Conservation (phyloP, 164 flowering plant genomes). For the Sextonia rubra region DNA sequence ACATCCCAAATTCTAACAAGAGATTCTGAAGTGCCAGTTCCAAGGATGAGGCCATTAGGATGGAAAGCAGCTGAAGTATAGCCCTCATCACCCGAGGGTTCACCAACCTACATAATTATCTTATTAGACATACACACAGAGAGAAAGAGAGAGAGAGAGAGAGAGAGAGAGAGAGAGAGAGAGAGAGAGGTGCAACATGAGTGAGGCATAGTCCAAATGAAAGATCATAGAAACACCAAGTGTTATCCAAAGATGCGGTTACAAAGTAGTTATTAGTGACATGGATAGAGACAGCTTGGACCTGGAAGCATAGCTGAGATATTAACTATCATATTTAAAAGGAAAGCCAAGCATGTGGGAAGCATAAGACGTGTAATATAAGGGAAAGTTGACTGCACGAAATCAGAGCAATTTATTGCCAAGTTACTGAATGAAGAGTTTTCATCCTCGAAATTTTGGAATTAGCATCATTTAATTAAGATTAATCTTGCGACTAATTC, state of each 20-base stretch:
- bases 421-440: too few species aligned
- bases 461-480: too few species aligned
- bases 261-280: slow-evolving; percentile 90
- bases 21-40: slow-evolving; percentile 84
- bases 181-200: slow-evolving; percentile 47
- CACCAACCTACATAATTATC: slow-evolving; percentile 58
- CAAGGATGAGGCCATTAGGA: slow-evolving; percentile 99
- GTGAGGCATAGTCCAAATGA: slow-evolving; percentile 74
- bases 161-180: too few species aligned
- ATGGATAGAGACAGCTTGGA: slow-evolving; percentile 93
- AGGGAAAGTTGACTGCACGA: too few species aligned
- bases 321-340: neutral
- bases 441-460: too few species aligned
- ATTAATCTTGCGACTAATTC: too few species aligned
- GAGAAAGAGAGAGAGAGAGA: too few species aligned
- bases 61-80: slow-evolving; percentile 97
- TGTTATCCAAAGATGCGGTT: slow-evolving; percentile 82
- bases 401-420: too few species aligned
- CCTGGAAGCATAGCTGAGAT: slow-evolving; percentile 36
- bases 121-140: too few species aligned
- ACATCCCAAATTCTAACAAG: slow-evolving; percentile 97
- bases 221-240: slow-evolving; percentile 98
- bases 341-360: neutral
- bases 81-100: slow-evolving; percentile 63
- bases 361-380: neutral